Conservation (phyloP, 1,139 yeast genomes). For the Hansenula anomala region DNA sequence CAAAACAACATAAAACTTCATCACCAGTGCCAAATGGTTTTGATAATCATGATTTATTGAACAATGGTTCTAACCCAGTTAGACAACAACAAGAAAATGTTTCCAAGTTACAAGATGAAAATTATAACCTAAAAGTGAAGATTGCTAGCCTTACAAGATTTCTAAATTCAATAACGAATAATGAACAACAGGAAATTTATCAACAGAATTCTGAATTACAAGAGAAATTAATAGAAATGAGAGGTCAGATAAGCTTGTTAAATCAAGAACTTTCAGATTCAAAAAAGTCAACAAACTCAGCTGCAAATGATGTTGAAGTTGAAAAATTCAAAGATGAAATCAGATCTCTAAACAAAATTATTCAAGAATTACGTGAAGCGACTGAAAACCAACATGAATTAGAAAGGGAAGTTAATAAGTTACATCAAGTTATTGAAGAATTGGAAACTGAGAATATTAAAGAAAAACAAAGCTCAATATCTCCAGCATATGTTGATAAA, state of each 20-base stretch:
- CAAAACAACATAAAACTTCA: slow-evolving; percentile 5
- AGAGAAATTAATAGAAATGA: slow-evolving; percentile 19
- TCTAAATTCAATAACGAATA: slow-evolving; percentile 29
- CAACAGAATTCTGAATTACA: slow-evolving; percentile 23
- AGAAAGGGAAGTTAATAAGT: background rate
- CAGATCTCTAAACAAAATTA: slow-evolving; percentile 5
- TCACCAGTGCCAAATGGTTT: slow-evolving; percentile 16
- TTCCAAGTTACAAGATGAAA: slow-evolving; percentile 51
- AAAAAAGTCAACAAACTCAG: slow-evolving; percentile 10
- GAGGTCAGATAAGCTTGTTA: slow-evolving; percentile 15
- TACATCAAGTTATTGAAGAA: background rate
- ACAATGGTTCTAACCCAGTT: slow-evolving; percentile 40
- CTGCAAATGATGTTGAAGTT: slow-evolving; percentile 13
- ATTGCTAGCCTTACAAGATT: slow-evolving; percentile 48
- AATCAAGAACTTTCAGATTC: slow-evolving; percentile 13
- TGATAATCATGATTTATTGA: slow-evolving; percentile 19
- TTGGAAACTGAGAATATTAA: background rate
- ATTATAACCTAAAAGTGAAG: slow-evolving; percentile 57
- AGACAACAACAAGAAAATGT: slow-evolving; percentile 51
- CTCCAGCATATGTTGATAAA: background rate
- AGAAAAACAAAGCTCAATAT: background rate
- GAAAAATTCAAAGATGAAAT: slow-evolving; percentile 8
- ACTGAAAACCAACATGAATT: background rate
- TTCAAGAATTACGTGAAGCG: background rate
- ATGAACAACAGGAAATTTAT: slow-evolving; percentile 21